phyloP scores from a whole-genome alignment of 257 asterid genomes.

The Solanum lignicaule region DNA sequence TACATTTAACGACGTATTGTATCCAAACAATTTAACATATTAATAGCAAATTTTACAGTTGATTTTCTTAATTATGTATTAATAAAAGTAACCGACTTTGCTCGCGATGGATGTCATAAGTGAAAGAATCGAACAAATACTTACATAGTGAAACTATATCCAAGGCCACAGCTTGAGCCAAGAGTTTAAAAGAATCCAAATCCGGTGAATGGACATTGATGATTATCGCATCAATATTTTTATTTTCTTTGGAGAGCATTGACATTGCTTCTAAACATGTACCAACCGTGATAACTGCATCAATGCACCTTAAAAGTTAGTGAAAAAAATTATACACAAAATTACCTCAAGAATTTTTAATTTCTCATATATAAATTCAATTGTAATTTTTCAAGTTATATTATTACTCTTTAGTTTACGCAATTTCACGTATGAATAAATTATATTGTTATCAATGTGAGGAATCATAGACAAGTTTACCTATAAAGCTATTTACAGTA shows the following conservation, averaged over 20 bases:
- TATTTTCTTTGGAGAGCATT: neutral
- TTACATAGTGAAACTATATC: neutral
- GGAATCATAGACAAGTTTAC: neutral
- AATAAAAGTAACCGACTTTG: neutral
- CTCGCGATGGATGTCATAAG: neutral
- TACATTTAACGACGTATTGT: neutral
- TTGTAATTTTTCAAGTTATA: neutral
- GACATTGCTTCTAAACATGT: neutral
- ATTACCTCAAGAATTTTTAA: neutral
- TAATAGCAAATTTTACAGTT: neutral
- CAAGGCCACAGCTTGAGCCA: neutral
- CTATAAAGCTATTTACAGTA: neutral
- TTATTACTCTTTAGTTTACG: neutral
- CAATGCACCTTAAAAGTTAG: neutral
- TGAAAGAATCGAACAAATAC: neutral
- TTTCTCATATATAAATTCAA: no score
- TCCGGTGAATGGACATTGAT: neutral
- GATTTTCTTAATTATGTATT: neutral
- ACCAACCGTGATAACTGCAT: neutral
- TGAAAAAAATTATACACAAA: neutral
- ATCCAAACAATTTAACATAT: neutral
- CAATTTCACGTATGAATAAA: neutral
- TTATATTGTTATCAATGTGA: neutral
- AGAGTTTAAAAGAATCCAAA: neutral
- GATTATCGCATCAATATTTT: neutral